Evolutionary conservation across 2,329 filamentous ascomycete genomes (phyloP).

Genomic region (Graphilbum sp.): DNA sequence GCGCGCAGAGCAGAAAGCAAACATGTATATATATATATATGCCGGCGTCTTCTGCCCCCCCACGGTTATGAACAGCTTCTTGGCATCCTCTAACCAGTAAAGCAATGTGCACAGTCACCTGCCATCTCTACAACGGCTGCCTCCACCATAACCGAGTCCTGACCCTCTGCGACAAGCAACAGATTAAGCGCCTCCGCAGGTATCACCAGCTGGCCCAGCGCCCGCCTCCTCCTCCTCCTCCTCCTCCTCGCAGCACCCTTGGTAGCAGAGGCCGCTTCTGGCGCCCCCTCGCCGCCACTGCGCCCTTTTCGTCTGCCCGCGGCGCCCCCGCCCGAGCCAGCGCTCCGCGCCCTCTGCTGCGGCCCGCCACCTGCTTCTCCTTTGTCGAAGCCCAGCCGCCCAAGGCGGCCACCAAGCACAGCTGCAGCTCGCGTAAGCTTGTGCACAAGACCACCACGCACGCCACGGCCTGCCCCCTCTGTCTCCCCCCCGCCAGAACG

Average conservation of each 20-base stretch:
- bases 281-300: too few relatives aligned
- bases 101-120: constrained; percentile 6
- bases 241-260: too few relatives aligned
- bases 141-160: constrained; percentile 3
- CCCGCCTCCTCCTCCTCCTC: neutral
- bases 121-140: constrained; percentile 3
- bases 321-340: neutral
- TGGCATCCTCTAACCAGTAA: too few relatives aligned
- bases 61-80: too few relatives aligned
- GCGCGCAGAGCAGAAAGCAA: too few relatives aligned
- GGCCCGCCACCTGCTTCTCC: neutral
- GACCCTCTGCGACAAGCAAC: constrained; percentile 1
- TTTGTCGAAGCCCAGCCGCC: neutral
- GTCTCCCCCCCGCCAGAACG: neutral
- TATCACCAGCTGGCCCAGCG: neutral
- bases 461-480: neutral
- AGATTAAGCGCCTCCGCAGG: neutral
- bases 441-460: neutral
- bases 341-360: neutral
- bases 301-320: neutral
- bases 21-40: too few relatives aligned
- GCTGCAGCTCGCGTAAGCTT: neutral
- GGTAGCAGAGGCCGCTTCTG: too few relatives aligned
- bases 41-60: too few relatives aligned
- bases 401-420: neutral